A percentile compares a stretch with the other conserved stretches of the same genome.
Evolutionary conservation across 495 filamentous ascomycete genomes (phyloP).

Genomic region (Haplographium delicatum): DNA sequence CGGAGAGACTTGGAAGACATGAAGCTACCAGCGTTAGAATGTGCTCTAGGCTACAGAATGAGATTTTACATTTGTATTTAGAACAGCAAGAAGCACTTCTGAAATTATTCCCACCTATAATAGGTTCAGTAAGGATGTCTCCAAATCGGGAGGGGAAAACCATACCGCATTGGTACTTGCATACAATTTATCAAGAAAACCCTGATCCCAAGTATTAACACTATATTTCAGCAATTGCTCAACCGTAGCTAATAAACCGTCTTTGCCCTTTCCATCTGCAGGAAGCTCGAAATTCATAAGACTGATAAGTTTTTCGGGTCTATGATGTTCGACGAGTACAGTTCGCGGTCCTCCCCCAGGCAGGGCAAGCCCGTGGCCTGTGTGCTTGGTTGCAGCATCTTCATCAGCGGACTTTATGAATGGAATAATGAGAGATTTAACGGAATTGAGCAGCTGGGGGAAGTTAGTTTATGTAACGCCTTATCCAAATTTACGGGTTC

Average conservation of each 20-base stretch:
- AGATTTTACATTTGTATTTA: slow-evolving; percentile 80
- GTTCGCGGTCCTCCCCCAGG: slow-evolving; percentile 44
- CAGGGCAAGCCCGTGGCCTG: slow-evolving; percentile 48
- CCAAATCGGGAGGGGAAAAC: background rate
- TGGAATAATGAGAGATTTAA: slow-evolving; percentile 69
- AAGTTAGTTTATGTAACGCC: slow-evolving; percentile 3
- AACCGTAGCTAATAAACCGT: slow-evolving; percentile 62
- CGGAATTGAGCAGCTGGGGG: slow-evolving; percentile 61
- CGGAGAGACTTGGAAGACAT: slow-evolving; percentile 87
- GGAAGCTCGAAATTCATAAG: slow-evolving; percentile 65
- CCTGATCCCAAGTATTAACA: slow-evolving; percentile 96
- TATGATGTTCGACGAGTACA: slow-evolving; percentile 62
- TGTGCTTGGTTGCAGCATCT: slow-evolving; percentile 43
- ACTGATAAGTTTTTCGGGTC: slow-evolving; percentile 61
- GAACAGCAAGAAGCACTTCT: slow-evolving; percentile 71
- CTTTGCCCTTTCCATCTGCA: slow-evolving; percentile 56
- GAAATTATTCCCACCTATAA: slow-evolving; percentile 67
- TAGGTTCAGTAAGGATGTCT: background rate
- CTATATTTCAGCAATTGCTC: slow-evolving; percentile 68
- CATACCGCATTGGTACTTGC: slow-evolving; percentile 73
- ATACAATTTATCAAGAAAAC: slow-evolving; percentile 91
- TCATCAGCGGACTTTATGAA: slow-evolving; percentile 75
- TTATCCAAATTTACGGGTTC: background rate
- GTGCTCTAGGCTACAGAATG: slow-evolving; percentile 72
- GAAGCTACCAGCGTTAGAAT: slow-evolving; percentile 52